Conservation (phyloP, 495 filamentous ascomycete species). For the Aspergillus saccharolyticus region DNA sequence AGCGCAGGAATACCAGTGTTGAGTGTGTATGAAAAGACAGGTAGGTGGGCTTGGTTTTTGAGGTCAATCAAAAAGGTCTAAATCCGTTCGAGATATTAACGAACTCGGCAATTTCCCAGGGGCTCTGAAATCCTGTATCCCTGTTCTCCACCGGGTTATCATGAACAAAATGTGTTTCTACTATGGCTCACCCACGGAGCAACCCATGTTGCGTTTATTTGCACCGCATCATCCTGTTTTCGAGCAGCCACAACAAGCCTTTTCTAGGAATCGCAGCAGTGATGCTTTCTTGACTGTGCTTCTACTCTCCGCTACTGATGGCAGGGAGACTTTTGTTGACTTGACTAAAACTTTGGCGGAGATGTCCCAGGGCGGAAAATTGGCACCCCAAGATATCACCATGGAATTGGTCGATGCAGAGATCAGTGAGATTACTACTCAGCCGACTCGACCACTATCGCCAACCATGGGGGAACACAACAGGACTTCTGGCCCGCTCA, state of each 20-base stretch:
- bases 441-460: slow-evolving; percentile 24
- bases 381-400: slow-evolving; percentile 72
- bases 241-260: slow-evolving; percentile 9
- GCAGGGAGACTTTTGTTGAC: slow-evolving; percentile 88
- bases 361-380: slow-evolving; percentile 86
- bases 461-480: slow-evolving; percentile 1
- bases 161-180: slow-evolving; percentile 72
- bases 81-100: not conserved
- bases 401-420: slow-evolving; percentile 87
- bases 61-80: not conserved
- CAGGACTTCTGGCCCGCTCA: not conserved
- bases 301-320: slow-evolving; percentile 83
- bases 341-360: slow-evolving; percentile 90
- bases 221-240: slow-evolving; percentile 62
- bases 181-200: slow-evolving; percentile 60
- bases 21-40: slow-evolving; percentile 86
- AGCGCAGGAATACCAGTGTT: slow-evolving; percentile 78
- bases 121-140: slow-evolving; percentile 77
- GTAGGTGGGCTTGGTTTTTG: slow-evolving; percentile 41
- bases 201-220: slow-evolving; percentile 63
- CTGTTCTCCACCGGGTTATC: slow-evolving; percentile 67
- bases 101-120: slow-evolving; percentile 45
- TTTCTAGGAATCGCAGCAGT: slow-evolving; percentile 14
- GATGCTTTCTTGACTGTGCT: slow-evolving; percentile 64
- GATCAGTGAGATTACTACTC: slow-evolving; percentile 56